These are phyloP conservation scores for Pleomassaria siparia DNA, from an alignment of 2,329 filamentous ascomycete genomes.

Conservation along the genomic window DNA sequence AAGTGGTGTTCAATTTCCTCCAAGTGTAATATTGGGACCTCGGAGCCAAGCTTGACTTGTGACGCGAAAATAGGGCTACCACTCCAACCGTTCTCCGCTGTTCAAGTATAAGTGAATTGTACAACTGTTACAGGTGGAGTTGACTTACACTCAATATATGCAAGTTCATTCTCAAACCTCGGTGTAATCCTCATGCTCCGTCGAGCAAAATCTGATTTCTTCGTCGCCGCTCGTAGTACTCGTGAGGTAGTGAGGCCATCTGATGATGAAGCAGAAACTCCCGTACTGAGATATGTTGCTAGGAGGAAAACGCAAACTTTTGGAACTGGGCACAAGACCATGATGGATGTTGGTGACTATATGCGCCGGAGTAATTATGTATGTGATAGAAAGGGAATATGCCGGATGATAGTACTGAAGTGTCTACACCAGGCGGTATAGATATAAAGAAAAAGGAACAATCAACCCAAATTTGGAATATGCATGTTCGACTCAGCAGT, in stretches of 20 bases:
- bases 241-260: constrained; percentile 15
- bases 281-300: constrained; percentile 15
- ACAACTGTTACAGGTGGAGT: background rate
- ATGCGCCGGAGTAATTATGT: background rate
- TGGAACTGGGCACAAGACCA: constrained; percentile 16
- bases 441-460: background rate
- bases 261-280: constrained; percentile 9
- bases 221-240: constrained; percentile 36
- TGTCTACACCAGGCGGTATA: background rate
- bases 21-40: constrained; percentile 34
- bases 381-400: background rate
- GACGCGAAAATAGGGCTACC: constrained; percentile 37
- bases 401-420: background rate
- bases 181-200: constrained; percentile 28
- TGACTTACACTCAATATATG: constrained; percentile 37
- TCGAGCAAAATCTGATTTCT: constrained; percentile 24
- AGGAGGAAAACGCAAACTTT: constrained; percentile 18
- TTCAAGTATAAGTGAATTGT: constrained; percentile 1
- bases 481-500: background rate
- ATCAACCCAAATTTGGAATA: background rate
- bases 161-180: constrained; percentile 29
- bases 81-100: constrained; percentile 27
- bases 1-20: constrained; percentile 43
- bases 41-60: constrained; percentile 33
- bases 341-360: too few species aligned